phyloP scores from a whole-genome alignment of 2,329 filamentous ascomycete genomes.

The Fusarium secorum region DNA sequence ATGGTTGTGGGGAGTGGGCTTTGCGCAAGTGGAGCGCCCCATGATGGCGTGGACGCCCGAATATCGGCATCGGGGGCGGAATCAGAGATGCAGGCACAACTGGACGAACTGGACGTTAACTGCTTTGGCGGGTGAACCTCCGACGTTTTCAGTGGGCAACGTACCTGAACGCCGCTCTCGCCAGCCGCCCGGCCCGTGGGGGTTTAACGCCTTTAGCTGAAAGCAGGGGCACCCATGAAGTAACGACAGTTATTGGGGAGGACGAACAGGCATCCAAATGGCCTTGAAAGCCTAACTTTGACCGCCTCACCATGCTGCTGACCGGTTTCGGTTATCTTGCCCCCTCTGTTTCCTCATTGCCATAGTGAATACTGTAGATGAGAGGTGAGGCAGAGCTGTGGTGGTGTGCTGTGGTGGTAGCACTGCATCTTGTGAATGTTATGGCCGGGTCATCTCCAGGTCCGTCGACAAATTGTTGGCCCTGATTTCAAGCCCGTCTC shows the following conservation, averaged over 20 bases:
- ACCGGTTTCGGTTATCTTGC: constrained; percentile 22
- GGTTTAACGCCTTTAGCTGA: constrained; percentile 2
- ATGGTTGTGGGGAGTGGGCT: constrained; percentile 12
- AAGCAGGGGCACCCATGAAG: constrained; percentile 26
- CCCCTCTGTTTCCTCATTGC: constrained; percentile 16
- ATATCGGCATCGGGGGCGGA: constrained; percentile 28
- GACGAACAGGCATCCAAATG: constrained; percentile 5
- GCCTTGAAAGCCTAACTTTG: constrained; percentile 2
- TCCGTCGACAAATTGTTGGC: not conserved
- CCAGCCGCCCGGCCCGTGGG: not conserved
- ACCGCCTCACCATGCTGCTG: constrained; percentile 22
- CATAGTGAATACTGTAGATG: not conserved
- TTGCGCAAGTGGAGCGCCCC: constrained; percentile 13
- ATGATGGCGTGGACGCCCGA: constrained; percentile 14
- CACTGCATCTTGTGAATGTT: not conserved
- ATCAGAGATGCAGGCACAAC: not conserved
- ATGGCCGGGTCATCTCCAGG: constrained; percentile 14
- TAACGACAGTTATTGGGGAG: not conserved
- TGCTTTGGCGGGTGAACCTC: not conserved
- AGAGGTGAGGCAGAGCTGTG: not conserved
- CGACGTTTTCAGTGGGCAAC: constrained; percentile 19
- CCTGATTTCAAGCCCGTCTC: not conserved
- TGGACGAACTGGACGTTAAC: not conserved
- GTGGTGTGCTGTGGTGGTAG: not conserved
- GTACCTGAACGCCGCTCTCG: not conserved